phyloP scores from a whole-genome alignment of 2,329 filamentous ascomycete species.

The Aspergillus carbonarius region DNA sequence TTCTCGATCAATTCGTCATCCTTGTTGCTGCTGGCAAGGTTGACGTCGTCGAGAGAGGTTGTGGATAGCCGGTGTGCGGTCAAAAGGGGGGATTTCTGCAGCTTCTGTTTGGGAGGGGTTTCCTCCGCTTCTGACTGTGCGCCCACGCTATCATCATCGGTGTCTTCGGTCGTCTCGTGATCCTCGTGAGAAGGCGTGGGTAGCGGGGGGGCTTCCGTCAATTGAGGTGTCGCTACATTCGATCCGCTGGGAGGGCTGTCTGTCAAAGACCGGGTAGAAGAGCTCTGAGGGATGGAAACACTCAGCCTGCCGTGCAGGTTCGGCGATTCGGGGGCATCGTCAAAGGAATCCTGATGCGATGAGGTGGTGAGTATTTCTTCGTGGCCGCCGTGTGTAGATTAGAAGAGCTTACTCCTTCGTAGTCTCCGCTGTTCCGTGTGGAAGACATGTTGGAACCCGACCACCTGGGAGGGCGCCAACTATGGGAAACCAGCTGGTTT shows the following conservation, averaged over 20 bases:
- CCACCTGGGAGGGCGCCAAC: constrained; percentile 14
- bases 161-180: constrained; percentile 20
- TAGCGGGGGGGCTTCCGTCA: constrained; percentile 31
- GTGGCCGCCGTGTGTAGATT: background rate
- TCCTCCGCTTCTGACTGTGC: constrained; percentile 32
- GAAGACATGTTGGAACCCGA: constrained; percentile 30
- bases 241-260: constrained; percentile 44
- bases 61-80: constrained; percentile 57
- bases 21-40: constrained; percentile 59
- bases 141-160: constrained; percentile 26
- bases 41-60: constrained; percentile 64
- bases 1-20: constrained; percentile 43
- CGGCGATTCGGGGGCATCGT: constrained; percentile 66
- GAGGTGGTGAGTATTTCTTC: constrained; percentile 11
- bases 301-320: constrained; percentile 28
- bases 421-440: constrained; percentile 42
- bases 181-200: constrained; percentile 30
- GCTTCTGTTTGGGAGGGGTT: constrained; percentile 35
- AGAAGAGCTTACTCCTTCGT: constrained; percentile 41
- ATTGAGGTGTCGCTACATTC: constrained; percentile 35
- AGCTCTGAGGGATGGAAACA: constrained; percentile 35
- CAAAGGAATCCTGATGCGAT: constrained; percentile 68
- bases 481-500: constrained; percentile 4
- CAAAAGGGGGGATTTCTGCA: constrained; percentile 53
- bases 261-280: constrained; percentile 63